phyloP scores from a whole-genome alignment of 2,329 filamentous ascomycete species.

The Trichoderma harzianum region DNA sequence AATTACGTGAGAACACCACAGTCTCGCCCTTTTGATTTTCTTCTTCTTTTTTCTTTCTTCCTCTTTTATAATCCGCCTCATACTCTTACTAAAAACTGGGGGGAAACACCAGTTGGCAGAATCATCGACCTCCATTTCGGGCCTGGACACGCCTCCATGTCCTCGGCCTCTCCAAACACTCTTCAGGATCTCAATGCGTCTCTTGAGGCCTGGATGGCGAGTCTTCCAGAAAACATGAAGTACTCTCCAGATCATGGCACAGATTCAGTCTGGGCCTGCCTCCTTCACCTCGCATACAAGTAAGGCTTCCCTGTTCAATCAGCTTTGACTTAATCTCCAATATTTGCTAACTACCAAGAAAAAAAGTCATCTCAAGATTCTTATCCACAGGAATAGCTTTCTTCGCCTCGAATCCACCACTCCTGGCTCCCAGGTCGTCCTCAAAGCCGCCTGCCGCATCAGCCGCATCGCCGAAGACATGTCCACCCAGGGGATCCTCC shows the following conservation, averaged over 20 bases:
- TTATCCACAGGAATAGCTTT: constrained; percentile 36
- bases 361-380: constrained; percentile 33
- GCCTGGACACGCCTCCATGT: constrained; percentile 30
- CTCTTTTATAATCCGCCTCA: neutral
- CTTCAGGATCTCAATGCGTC: constrained; percentile 27
- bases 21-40: neutral
- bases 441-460: constrained; percentile 34
- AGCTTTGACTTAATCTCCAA: neutral
- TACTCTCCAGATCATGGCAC: constrained; percentile 31
- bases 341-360: neutral
- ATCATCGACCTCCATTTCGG: constrained; percentile 38
- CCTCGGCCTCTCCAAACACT: neutral
- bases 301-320: constrained; percentile 14
- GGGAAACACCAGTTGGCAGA: constrained; percentile 29
- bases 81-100: neutral
- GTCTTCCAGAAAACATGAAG: constrained; percentile 32
- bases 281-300: constrained; percentile 39
- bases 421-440: constrained; percentile 30
- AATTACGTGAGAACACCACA: constrained; percentile 28
- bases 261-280: constrained; percentile 35
- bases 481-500: constrained; percentile 33
- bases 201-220: constrained; percentile 34
- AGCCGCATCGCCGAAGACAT: constrained; percentile 39
- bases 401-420: constrained; percentile 28
- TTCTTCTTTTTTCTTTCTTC: neutral